These are phyloP conservation scores for Eustoma russellianum DNA, from an alignment of 257 asterid species.

Conservation along the genomic window DNA sequence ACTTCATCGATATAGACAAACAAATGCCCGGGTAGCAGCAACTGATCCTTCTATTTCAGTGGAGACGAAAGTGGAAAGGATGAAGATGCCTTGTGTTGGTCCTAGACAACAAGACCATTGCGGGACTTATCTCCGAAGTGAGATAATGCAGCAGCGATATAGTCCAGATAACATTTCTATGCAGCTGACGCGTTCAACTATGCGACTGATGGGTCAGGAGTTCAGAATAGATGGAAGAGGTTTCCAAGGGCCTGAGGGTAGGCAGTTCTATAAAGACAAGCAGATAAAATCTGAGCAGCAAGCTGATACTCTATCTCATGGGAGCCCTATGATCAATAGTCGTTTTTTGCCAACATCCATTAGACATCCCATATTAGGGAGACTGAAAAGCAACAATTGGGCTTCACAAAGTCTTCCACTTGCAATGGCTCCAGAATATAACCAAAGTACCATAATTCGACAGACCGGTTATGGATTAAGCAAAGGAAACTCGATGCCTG, in stretches of 20 bases:
- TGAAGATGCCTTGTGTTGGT: slow-evolving; percentile 12
- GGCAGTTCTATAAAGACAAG: slow-evolving; percentile 41
- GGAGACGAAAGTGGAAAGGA: slow-evolving; percentile 13
- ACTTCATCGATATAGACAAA: slow-evolving; percentile 19
- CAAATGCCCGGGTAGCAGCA: slow-evolving; percentile 10
- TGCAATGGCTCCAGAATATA: slow-evolving; percentile 11
- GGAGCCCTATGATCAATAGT: slow-evolving; percentile 11
- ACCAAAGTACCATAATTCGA: slow-evolving; percentile 17
- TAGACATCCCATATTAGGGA: slow-evolving; percentile 27
- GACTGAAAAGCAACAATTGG: slow-evolving; percentile 26
- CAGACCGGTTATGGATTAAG: slow-evolving; percentile 21
- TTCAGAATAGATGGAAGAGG: slow-evolving; percentile 34
- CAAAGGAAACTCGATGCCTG: slow-evolving; percentile 21
- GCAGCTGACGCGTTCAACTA: slow-evolving; percentile 35
- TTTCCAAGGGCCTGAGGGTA: slow-evolving; percentile 26
- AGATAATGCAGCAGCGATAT: slow-evolving; percentile 15
- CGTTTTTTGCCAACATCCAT: slow-evolving; percentile 18
- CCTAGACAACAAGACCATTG: slow-evolving; percentile 15
- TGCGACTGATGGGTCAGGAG: slow-evolving; percentile 80
- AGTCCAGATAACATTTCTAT: slow-evolving; percentile 17
- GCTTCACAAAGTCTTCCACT: slow-evolving; percentile 19
- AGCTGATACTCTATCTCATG: slow-evolving; percentile 8
- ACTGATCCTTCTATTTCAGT: slow-evolving; percentile 17
- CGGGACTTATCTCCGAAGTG: no score
- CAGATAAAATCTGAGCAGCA: slow-evolving; percentile 22